Base-by-base conservation (phyloP, 2,329 filamentous ascomycete genomes). In the Trichoderma endophyticum region DNA sequence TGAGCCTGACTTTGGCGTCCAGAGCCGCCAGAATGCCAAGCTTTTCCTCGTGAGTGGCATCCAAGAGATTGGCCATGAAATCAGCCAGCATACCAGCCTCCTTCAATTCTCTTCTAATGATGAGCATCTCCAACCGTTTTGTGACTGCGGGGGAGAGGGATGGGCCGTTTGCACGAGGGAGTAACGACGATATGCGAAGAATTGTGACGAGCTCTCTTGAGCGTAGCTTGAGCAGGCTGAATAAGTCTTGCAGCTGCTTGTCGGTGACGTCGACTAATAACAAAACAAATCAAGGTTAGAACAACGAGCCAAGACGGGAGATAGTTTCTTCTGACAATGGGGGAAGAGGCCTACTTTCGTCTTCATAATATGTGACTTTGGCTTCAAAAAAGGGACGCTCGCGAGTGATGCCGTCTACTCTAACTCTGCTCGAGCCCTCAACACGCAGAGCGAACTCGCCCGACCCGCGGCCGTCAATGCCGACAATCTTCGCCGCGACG, bases 51-150 rank as follows among this genome's bases (percentile, higher is more conserved):
- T 97, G 92, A 11, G 90, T 92, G 65, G 92, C 91, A 74, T 97
- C 94, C 3, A 97, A 89, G 28, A 98, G 88, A 79, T 97, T 97
- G 51, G 94, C 92, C 94, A 99, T 98, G 80, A 98, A 98, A 80
- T 99, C 96, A 7, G 96, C 95, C 11, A 99, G 86, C 9, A 90
- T 84, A 2, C 95, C 95, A 1, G 95, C 95, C 76, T 98, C 94
- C 56, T 89, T 86, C 65, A 96, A 81, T 72, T 94, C 91, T 79
- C 96, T 97, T 80, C 92, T 90, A 36, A 90, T 87, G 74, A 99
- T 97, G 81, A 94, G 96, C 68, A 95, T 83, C 78, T 98, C 95
- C 57, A 99, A 88, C 67, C 95, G 90, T 65, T 94, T 90, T 0
- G 94, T 94, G 67, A 98, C 87, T n/a, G 95, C 84, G 1, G 95